Percentiles rank a stretch among this genome's conserved stretches.
phyloP scores from a whole-genome alignment of 805 yeast species.

The Pichia californica region DNA sequence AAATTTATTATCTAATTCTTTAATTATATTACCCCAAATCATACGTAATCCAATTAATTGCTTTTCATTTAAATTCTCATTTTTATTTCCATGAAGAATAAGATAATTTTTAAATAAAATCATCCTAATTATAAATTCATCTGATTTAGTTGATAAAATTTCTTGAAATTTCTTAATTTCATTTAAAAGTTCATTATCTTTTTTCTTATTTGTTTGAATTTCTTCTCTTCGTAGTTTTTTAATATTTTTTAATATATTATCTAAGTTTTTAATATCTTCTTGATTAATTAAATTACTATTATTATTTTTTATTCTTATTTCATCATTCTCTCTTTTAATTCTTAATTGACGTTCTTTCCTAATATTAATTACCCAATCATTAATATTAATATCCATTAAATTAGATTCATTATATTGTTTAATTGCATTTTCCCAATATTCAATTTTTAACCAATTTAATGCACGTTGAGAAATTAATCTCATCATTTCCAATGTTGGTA shows the following conservation, averaged over 20 bases:
- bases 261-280: constrained; percentile 13
- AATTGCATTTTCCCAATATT: constrained; percentile 58
- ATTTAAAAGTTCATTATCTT: constrained; percentile 34
- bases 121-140: constrained; percentile 20
- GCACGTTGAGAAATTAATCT: constrained; percentile 56
- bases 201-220: constrained; percentile 30
- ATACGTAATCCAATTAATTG: constrained; percentile 24
- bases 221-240: constrained; percentile 43
- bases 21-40: constrained; percentile 26
- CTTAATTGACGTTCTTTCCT: constrained; percentile 14
- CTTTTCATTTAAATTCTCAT: constrained; percentile 16
- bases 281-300: background rate
- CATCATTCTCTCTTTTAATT: constrained; percentile 15
- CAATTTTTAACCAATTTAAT: constrained; percentile 62
- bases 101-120: constrained; percentile 30
- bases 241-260: constrained; percentile 38
- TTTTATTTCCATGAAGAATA: constrained; percentile 19
- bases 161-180: constrained; percentile 1
- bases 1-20: constrained; percentile 18
- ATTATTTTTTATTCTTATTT: background rate
- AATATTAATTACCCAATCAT: constrained; percentile 4
- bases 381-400: background rate
- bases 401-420: constrained; percentile 9
- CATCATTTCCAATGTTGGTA: constrained; percentile 69
- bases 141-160: background rate